Conservation (phyloP, 2,329 filamentous ascomycete genomes). For the Colletotrichum gigasporum region DNA sequence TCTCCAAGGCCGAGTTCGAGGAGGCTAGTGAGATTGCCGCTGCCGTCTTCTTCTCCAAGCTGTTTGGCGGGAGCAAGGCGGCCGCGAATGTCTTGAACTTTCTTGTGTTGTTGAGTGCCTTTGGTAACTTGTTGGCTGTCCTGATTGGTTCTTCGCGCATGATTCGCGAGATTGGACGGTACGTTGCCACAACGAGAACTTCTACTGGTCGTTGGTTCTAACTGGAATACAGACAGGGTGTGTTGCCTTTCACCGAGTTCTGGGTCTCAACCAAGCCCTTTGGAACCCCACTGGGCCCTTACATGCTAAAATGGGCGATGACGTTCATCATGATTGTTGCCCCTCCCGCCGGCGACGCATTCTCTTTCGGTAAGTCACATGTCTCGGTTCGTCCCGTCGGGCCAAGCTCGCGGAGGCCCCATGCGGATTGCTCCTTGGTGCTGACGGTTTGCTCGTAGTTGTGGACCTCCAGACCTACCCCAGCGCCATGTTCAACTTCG, state of each 20-base stretch:
- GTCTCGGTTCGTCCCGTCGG: no score
- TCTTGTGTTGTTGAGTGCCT: constrained; percentile 64
- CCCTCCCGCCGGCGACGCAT: constrained; percentile 70
- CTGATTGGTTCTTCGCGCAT: constrained; percentile 64
- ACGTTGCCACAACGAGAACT: not conserved
- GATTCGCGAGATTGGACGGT: constrained; percentile 68
- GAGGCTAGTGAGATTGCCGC: constrained; percentile 64
- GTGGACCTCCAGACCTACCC: constrained; percentile 70
- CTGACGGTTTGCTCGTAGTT: constrained; percentile 48
- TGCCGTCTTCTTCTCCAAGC: constrained; percentile 65
- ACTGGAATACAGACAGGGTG: constrained; percentile 56
- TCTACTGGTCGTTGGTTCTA: not conserved
- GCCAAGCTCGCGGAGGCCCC: no score
- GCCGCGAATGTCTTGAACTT: constrained; percentile 65
- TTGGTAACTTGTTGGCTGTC: constrained; percentile 67
- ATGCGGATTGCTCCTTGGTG: no score
- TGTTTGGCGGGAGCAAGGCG: constrained; percentile 57
- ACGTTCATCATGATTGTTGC: constrained; percentile 69
- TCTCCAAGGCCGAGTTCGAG: constrained; percentile 63
- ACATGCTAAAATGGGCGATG: constrained; percentile 64
- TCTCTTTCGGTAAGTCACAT: constrained; percentile 65
- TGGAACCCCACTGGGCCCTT: constrained; percentile 69
- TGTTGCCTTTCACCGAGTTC: constrained; percentile 67
- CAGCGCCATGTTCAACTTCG: constrained; percentile 63
- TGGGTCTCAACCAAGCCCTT: constrained; percentile 73